Percentiles rank a stretch among this genome's conserved stretches.
Evolutionary conservation across 1,139 yeast species (phyloP).

Genomic region (Geotrichum reessii): DNA sequence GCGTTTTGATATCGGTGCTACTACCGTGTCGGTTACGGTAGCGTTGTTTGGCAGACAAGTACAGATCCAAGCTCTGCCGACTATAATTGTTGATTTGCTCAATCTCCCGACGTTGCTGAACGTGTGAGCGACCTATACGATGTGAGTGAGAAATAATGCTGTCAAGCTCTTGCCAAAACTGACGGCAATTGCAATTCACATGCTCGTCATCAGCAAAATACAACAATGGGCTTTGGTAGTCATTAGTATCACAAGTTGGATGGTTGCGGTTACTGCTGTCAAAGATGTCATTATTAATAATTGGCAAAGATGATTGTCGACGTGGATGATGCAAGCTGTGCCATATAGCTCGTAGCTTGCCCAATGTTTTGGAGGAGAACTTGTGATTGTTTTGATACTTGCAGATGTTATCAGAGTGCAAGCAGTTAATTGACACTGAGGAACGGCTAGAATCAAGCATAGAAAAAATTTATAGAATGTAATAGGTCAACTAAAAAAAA

Average conservation of each 20-base stretch:
- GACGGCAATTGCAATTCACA: slow-evolving; percentile 1
- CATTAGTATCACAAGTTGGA: too few species aligned
- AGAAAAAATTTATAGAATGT: too few species aligned
- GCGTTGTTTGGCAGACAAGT: background rate
- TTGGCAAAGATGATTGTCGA: background rate
- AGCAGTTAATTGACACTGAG: background rate
- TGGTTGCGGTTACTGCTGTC: too few species aligned
- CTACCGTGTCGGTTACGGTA: background rate
- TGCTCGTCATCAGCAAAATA: slow-evolving; percentile 3
- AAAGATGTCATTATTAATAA: background rate
- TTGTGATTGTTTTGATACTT: background rate
- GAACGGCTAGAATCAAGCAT: background rate
- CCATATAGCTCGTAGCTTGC: background rate
- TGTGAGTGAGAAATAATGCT: background rate
- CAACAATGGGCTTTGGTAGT: background rate
- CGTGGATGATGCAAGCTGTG: background rate
- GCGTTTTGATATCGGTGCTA: background rate
- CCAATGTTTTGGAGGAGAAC: background rate
- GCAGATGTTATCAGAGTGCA: background rate
- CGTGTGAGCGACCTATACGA: background rate
- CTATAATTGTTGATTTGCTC: background rate
- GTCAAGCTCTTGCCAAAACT: slow-evolving; percentile 3
- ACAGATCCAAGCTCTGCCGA: background rate
- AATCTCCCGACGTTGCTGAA: background rate
- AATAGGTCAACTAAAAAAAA: too few species aligned